Base-by-base conservation (phyloP, 1,284 basidiomycete genomes). In the Naganishia sp. region DNA sequence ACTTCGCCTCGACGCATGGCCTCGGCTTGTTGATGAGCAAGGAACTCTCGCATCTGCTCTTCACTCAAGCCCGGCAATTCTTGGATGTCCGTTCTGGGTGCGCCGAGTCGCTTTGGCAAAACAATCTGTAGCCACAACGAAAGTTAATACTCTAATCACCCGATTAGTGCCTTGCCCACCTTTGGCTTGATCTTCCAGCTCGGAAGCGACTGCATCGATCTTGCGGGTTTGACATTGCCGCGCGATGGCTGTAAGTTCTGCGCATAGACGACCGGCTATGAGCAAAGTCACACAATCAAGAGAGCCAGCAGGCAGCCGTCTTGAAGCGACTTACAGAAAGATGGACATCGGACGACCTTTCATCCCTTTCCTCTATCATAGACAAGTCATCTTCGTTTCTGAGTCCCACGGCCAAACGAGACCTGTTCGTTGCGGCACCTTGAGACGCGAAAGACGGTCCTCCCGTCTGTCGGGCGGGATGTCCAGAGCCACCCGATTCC, bases 301-400 rank as follows among this genome's bases (percentile, higher is more conserved):
- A 28, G 28, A 28, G 28, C 28, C 2, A 28, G 28, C 28, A 28
- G 28, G 28, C 28, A 28, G 5, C 25, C 4, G 18, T 28, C 23
- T 41, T 21, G 25, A 18, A 15, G 11, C 28, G 23, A 10, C 50
- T 64, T 15, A 64, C 55, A n/a, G 47, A n/a, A 9, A n/a, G 46
- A 21, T 55, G 45, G 5, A 25, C 41, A 7, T 21, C 42, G 0
- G 39, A n/a, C 17, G 47, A 49, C 23, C 51, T 21, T 23, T 68
- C 67, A 21, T 66, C 64, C 10, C 23, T 47, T 60, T 68, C 67
- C n/a, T 68, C 67, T n/a, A 66, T 66, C 63, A 68, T 68, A 1
- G 67, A 65, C 28, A 66, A 43, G 6, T 53, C 50, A 39, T 68
- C 67, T 13, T 68, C 67, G 6, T 60, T 60, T 28, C 67, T 53